Evolutionary conservation across 202 grass and related monocot species (phyloP).

Genomic region (Zizania palustris): DNA sequence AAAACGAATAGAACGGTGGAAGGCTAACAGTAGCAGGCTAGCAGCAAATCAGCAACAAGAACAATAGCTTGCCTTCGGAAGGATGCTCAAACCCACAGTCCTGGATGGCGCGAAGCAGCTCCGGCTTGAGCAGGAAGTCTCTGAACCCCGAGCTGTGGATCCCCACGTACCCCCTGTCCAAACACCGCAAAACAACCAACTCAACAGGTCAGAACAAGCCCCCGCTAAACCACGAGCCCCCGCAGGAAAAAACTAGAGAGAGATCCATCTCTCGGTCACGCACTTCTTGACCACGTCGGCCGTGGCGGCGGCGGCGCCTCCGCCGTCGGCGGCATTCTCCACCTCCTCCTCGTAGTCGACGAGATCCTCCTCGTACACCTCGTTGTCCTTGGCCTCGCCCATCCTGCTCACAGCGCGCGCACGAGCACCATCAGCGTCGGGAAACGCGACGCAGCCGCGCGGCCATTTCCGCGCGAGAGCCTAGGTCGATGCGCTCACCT

Average conservation of each 20-base stretch:
- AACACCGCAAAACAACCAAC: background rate
- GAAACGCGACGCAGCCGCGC: too few relatives aligned
- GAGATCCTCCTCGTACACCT: conserved; percentile 95
- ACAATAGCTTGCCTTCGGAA: conserved; percentile 80
- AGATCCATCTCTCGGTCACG: conserved; percentile 17
- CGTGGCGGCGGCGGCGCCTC: conserved; percentile 47
- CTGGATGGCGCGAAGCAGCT: conserved; percentile 91
- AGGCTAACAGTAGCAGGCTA: background rate
- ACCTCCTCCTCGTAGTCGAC: conserved; percentile 94
- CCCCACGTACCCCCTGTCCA: conserved; percentile 79
- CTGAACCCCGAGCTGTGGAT: conserved; percentile 98
- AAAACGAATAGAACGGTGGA: background rate
- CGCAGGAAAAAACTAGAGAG: background rate
- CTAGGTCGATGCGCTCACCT: too few relatives aligned
- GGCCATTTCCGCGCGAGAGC: too few relatives aligned
- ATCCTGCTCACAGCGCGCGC: conserved; percentile 32
- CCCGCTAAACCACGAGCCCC: conserved; percentile 21
- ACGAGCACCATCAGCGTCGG: too few relatives aligned
- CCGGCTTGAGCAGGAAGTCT: conserved; percentile 98
- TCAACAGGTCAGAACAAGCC: conserved; percentile 22
- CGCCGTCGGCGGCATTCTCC: conserved; percentile 69
- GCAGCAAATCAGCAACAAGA: background rate
- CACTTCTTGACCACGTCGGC: conserved; percentile 79
- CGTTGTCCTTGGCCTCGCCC: conserved; percentile 81
- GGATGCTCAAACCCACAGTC: conserved; percentile 98